Base-by-base conservation (phyloP, 2,329 filamentous ascomycete species). In the Aspergillus awamori region DNA sequence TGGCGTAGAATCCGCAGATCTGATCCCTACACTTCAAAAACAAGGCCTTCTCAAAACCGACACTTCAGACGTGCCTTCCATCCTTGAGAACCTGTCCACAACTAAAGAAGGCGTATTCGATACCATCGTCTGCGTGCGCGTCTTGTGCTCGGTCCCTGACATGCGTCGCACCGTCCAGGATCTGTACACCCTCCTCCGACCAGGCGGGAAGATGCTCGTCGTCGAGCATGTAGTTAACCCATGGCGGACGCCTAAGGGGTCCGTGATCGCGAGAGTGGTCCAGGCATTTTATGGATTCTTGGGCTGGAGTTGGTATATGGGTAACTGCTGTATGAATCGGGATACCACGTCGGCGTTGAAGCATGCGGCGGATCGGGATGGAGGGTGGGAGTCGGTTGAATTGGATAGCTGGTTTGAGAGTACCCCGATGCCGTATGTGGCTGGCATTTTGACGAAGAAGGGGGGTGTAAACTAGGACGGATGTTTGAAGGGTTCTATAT, bases 181-280 rank as follows among this genome's bases (percentile, higher is more conserved):
- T 1, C 64, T 87, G 39, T 85, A 86, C 67, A 67, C 66, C 0
- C 67, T 86, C 61, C 69, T 87, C 41, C 82, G 81, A 61, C 84
- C 84, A 0, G 84, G 85, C 2, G 85, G 85, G 0, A 73, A 82
- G 58, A 70, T 87, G 73, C 72, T 87, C 17, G 74, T 86, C 26
- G 82, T 79, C 55, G 85, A 87, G 70, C 85, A 87, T 74, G 80
- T 85, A 11, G 78, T 74, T 24, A 85, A 84, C 66, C 79, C 81
- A 1, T 84, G 81, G 80, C 69, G 72, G 54, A 77, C 72, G n/a
- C 73, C 74, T 47, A 78, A 76, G 65, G 83, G 82, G 5, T 81
- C 77, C 38, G 11, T 81, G 10, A 6, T 80, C 11, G 82, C 77
- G n/a, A 70, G 81, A 20, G 10, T 77, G 15, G 67, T 80, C 67